Evolutionary conservation across 192 early-diverging fungal species (phyloP), one percentile per base, ranked within the genome.

Genomic region (Coemansia biformis): DNA sequence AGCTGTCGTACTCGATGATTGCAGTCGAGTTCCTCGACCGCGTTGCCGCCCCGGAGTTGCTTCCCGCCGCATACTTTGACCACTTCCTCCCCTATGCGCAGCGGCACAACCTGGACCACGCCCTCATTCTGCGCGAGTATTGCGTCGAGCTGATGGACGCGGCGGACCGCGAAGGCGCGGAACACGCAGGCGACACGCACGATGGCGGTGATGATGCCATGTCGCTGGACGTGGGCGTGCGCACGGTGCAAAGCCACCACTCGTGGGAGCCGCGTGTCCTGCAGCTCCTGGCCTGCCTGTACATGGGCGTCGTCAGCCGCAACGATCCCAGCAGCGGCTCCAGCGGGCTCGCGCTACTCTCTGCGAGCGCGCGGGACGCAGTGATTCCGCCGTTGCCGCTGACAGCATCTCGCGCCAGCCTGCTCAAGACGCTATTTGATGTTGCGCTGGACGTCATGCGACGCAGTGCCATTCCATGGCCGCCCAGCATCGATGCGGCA

Each of bases 401-500:
- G 22, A 57, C 61, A 8, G 40, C 48, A 3, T 43, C 48, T 29
- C 53, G 61, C 15, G 24, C 44, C 2, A 24, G 39, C 29, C 32
- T 45, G 30, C 50, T 60, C 19, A 40, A 32, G 15, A 59, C 65
- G n/a, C 50, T 49, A 39, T 48, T 42, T 16, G 65, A 49, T 29
- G 26, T 85, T 10, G 41, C 77, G n/a, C 51, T 87, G 22, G 85
- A 84, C 28, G 46, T 81, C 10, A 83, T 86, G 78, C 66, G 79
- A 40, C 64, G 79, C 33, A 79, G 79, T 19, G 66, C 69, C 1
- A 70, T 88, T 23, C 85, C 85, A 5, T 87, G 86, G 86, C 73
- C 78, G 5, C 28, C 51, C 0, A 61, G 49, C 12, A 38, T 81
- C n/a, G 81, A 78, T 19, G 29, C 53, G 11, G 61, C 68, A 2